Percentiles rank a stretch among this genome's conserved stretches.
Evolutionary conservation across 148 eudicot genomes (phyloP).

Genomic region (Hydrangea macrophylla): DNA sequence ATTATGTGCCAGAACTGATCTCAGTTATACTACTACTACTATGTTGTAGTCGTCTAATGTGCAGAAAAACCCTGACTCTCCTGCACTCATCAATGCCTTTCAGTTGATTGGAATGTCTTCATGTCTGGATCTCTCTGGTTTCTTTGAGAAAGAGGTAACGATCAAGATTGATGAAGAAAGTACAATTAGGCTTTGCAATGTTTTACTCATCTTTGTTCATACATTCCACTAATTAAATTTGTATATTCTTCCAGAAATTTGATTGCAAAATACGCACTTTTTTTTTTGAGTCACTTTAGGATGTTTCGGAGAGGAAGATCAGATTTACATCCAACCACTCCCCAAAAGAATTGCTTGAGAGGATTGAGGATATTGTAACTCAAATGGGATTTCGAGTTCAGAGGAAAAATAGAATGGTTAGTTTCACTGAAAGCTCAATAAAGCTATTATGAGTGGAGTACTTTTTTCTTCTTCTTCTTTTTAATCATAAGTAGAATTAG

Average conservation of each 20-base stretch:
- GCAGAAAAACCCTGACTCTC: conserved; percentile 48
- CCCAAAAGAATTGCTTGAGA: conserved; percentile 66
- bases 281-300: conserved; percentile 34
- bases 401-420: conserved; percentile 82
- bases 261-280: background rate
- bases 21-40: background rate
- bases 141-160: conserved; percentile 90
- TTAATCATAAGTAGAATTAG: background rate
- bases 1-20: background rate
- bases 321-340: conserved; percentile 79
- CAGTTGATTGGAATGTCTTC: conserved; percentile 97
- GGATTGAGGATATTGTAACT: conserved; percentile 61
- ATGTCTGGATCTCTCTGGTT: conserved; percentile 87
- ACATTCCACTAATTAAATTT: too few species aligned
- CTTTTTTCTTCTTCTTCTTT: too few species aligned
- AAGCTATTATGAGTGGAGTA: too few species aligned
- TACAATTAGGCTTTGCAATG: background rate
- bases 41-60: conserved; percentile 46
- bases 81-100: conserved; percentile 77
- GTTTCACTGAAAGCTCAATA: conserved; percentile 8
- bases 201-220: background rate
- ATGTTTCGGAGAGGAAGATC: conserved; percentile 77
- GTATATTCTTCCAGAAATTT: background rate
- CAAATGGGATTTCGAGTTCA: conserved; percentile 79
- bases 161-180: background rate